Evolutionary conservation across 176 grass and related monocot species (phyloP), one percentile per base, ranked within the genome.

Genomic region (Oryza meyeriana): DNA sequence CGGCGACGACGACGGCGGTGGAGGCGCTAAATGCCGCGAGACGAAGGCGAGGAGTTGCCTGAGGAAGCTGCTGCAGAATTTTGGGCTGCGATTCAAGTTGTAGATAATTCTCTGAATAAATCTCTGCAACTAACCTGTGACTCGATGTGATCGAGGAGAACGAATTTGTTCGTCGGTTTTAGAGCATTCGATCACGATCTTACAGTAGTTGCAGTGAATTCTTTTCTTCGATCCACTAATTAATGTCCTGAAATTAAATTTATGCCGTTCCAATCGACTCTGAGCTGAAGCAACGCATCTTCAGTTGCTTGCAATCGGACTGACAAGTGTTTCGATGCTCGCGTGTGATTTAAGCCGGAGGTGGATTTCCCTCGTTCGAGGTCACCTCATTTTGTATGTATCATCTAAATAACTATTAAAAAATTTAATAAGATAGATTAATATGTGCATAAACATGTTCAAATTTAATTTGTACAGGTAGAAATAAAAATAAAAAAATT

Each of bases 41-140:
- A 71, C 64, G 32, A 30, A 65, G 64, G 71, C 64, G 10, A 81
- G 28, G 77, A 85, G 52, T 11, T 89, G 36, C 57, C 41, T 85
- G 3, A 57, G n/a, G 32, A 89, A 85, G 18, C 35, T 81, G 87
- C 71, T 89, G 57, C 40, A 33, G 7, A 77, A n/a, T 80, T 89
- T 89, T 41, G 58, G 83, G 20, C 65, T 70, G 18, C 78, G 65
- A 34, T 70, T 48, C 38, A 69, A 58, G 47, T 14, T 70, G n/a
- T 81, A 58, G 45, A 36, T n/a, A n/a, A n/a, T n/a, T n/a, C n/a
- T n/a, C n/a, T n/a, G n/a, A 18, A 17, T 5, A 5, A 48, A 48
- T 16, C 13, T 48, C 16, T 48, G 45, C 45, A 48, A 18, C 38
- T 4, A 40, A 40, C 4, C 14, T 48, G 14, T 48, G 16, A 1